Evolutionary conservation across 768 basidiomycete genomes (phyloP), one percentile per base, ranked within the genome.

Genomic region (Asterophora parasitica): DNA sequence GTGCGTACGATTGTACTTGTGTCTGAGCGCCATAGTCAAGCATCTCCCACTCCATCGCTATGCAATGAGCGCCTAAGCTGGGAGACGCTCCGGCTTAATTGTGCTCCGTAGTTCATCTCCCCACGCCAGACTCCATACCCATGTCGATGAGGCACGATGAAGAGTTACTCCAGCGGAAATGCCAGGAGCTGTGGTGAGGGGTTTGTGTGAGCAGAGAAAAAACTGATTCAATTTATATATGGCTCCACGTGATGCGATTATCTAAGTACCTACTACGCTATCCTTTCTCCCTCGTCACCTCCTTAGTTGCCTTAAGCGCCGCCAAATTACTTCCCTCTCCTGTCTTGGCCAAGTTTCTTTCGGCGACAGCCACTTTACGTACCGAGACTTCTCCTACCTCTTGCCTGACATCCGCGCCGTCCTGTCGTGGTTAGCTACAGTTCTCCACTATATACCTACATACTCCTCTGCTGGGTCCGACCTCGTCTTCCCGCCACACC

Each of bases 81-180:
- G 73, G 67, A 73, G 70, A 68, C 64, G 78, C 82, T 85, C 83
- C 84, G 84, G 84, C 84, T 86, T 86, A 86, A 84, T 83, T 84
- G 83, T 69, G 72, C 76, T 73, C 82, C 37, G 42, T 57, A 13
- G 33, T 51, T 36, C 32, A 56, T 79, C 71, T 76, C 50, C 71
- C 79, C 70, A 60, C 58, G 45, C 70, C 64, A 67, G 52, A 58
- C 61, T 60, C 51, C 30, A 64, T 85, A 85, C 84, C 83, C 79
- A 52, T 59, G 60, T 72, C 71, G 68, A 69, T 63, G 51, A 50
- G 52, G 12, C 28, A 53, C 58, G 70, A 68, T 68, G 53, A 61
- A 72, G 82, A 85, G 83, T 83, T 81, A 67, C 81, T 67, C 63
- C 59, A 66, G 63, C 46, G 61, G 10, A 37, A 51, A 54, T 55